These are phyloP conservation scores for Thecaphora frezii DNA, from an alignment of 1,284 basidiomycete genomes.

Conservation along the genomic window DNA sequence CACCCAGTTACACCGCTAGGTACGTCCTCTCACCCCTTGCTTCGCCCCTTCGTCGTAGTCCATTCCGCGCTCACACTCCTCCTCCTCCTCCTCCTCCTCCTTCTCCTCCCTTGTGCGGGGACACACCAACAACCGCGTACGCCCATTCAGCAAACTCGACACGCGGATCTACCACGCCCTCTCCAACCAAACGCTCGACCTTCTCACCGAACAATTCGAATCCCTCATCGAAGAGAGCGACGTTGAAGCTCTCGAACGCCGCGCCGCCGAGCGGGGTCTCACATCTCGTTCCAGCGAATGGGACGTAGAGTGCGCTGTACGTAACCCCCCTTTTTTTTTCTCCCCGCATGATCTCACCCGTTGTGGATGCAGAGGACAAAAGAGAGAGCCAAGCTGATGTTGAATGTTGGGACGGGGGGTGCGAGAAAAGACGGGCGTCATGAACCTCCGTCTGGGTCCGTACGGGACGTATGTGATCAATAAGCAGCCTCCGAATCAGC, in stretches of 20 bases:
- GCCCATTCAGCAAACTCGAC: slow-evolving; percentile 60
- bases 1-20: neutral
- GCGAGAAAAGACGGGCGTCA: slow-evolving; percentile 73
- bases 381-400: slow-evolving; percentile 2
- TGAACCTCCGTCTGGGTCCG: slow-evolving; percentile 79
- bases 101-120: neutral
- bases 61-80: no score
- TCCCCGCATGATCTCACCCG: slow-evolving; percentile 2
- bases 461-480: slow-evolving; percentile 98
- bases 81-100: no score
- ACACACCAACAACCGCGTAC: neutral
- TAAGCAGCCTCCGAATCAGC: slow-evolving; percentile 98
- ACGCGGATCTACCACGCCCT: slow-evolving; percentile 73
- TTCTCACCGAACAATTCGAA: slow-evolving; percentile 77
- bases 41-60: no score
- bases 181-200: slow-evolving; percentile 81
- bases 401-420: no score
- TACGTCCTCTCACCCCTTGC: no score
- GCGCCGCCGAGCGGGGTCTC: slow-evolving; percentile 15
- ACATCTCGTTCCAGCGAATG: slow-evolving; percentile 64
- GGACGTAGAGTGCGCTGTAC: slow-evolving; percentile 91
- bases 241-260: slow-evolving; percentile 33
- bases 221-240: slow-evolving; percentile 69
- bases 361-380: neutral
- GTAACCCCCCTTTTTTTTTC: slow-evolving; percentile 57